These are phyloP conservation scores for Ophiobolus disseminans DNA, from an alignment of 2,329 filamentous ascomycete genomes.

Conservation along the genomic window DNA sequence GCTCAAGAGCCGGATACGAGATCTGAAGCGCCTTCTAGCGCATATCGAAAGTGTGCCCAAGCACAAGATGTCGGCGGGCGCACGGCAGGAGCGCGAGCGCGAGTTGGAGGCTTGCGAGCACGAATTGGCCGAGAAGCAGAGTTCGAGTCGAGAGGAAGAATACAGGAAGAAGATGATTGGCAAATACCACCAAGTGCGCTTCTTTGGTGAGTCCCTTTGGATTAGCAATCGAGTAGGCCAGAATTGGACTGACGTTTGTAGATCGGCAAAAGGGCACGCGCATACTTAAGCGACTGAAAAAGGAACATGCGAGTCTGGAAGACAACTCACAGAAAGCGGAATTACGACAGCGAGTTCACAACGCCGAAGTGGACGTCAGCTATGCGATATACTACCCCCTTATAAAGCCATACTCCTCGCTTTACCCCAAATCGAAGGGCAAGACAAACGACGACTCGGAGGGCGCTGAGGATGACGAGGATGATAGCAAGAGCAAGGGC, in stretches of 20 bases:
- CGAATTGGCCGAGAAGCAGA: slow-evolving; percentile 60
- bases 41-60: slow-evolving; percentile 59
- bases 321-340: slow-evolving; percentile 59
- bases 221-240: not conserved
- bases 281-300: slow-evolving; percentile 69
- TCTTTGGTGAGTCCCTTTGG: slow-evolving; percentile 69
- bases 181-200: slow-evolving; percentile 83
- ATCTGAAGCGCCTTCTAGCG: slow-evolving; percentile 71
- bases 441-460: slow-evolving; percentile 25
- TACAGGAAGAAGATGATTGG: slow-evolving; percentile 74
- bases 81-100: slow-evolving; percentile 73
- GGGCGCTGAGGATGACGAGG: slow-evolving; percentile 31
- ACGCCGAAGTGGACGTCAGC: slow-evolving; percentile 75
- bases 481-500: slow-evolving; percentile 36
- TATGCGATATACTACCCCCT: slow-evolving; percentile 78
- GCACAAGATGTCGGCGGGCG: slow-evolving; percentile 67
- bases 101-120: slow-evolving; percentile 72
- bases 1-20: slow-evolving; percentile 74
- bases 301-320: slow-evolving; percentile 60
- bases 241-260: slow-evolving; percentile 42
- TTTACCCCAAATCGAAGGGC: slow-evolving; percentile 54
- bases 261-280: slow-evolving; percentile 76
- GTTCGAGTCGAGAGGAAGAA: slow-evolving; percentile 61
- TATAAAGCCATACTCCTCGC: slow-evolving; percentile 70
- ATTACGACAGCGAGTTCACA: slow-evolving; percentile 67